A percentile compares a stretch with the other conserved stretches of the same genome.
Conservation (phyloP, 2,329 filamentous ascomycete genomes). For the Xylaria sp. region DNA sequence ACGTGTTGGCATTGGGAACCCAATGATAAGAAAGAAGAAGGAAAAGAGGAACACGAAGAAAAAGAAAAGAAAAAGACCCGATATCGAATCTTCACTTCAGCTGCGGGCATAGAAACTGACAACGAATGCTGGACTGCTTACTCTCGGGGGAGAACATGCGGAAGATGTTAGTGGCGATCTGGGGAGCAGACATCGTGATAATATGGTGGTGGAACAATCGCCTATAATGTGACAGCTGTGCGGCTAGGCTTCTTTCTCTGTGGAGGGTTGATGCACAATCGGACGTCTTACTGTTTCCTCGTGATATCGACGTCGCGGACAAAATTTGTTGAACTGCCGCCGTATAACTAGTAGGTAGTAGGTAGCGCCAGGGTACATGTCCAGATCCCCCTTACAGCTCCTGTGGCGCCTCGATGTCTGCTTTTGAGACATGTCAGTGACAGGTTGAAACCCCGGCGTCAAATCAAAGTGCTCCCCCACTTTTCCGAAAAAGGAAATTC, state of each 20-base stretch:
- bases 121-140: conserved; percentile 9
- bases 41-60: too few species aligned
- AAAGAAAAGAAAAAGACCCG: background rate
- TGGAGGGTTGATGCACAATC: conserved; percentile 3
- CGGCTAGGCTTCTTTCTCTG: background rate
- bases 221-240: background rate
- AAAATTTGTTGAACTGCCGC: too few species aligned
- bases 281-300: too few species aligned
- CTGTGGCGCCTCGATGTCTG: background rate
- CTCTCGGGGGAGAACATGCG: conserved; percentile 27
- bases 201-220: background rate
- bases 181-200: background rate
- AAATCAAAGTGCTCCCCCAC: background rate
- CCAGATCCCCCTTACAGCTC: background rate
- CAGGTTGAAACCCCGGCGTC: background rate
- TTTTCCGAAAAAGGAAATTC: conserved; percentile 25
- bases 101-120: background rate
- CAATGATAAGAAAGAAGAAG: background rate
- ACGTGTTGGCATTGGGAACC: background rate
- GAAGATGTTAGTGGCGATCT: conserved; percentile 20
- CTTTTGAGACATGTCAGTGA: background rate
- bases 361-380: background rate
- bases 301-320: background rate
- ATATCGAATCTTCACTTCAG: background rate
- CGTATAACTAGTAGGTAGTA: too few species aligned